These are phyloP conservation scores for Diplocarpon mali DNA, from an alignment of 2,329 filamentous ascomycete species.

Conservation along the genomic window DNA sequence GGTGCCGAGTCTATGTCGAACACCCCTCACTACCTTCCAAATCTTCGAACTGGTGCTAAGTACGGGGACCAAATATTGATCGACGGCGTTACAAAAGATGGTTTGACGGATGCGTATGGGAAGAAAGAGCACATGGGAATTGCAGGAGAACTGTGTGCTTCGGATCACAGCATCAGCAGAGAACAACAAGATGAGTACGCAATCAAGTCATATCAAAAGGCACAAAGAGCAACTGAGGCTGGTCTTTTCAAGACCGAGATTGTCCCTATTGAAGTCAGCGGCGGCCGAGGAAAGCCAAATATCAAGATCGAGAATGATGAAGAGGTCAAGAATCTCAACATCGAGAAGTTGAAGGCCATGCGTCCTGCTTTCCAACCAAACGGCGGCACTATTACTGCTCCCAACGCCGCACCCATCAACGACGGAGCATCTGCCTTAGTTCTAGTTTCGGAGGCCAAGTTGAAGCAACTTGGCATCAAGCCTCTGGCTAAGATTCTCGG, in stretches of 20 bases:
- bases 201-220: constrained; percentile 89
- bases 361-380: constrained; percentile 73
- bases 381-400: constrained; percentile 82
- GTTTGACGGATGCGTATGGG: constrained; percentile 81
- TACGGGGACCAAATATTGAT: constrained; percentile 85
- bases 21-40: constrained; percentile 87
- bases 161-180: constrained; percentile 69
- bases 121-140: constrained; percentile 97
- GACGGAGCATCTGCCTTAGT: constrained; percentile 90
- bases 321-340: constrained; percentile 89
- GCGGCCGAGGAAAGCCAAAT: constrained; percentile 80
- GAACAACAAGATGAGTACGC: constrained; percentile 92
- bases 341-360: constrained; percentile 73
- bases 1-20: constrained; percentile 99
- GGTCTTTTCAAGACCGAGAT: constrained; percentile 82
- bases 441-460: constrained; percentile 84
- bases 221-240: constrained; percentile 70
- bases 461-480: constrained; percentile 84
- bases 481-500: constrained; percentile 94
- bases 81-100: constrained; percentile 89
- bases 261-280: constrained; percentile 75
- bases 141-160: constrained; percentile 80
- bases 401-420: constrained; percentile 92
- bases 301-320: constrained; percentile 77
- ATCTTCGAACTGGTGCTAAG: constrained; percentile 77